Evolutionary conservation across 208 protist genomes (phyloP), one percentile per base, ranked within the genome.

Genomic region (Naegleria fowleri): DNA sequence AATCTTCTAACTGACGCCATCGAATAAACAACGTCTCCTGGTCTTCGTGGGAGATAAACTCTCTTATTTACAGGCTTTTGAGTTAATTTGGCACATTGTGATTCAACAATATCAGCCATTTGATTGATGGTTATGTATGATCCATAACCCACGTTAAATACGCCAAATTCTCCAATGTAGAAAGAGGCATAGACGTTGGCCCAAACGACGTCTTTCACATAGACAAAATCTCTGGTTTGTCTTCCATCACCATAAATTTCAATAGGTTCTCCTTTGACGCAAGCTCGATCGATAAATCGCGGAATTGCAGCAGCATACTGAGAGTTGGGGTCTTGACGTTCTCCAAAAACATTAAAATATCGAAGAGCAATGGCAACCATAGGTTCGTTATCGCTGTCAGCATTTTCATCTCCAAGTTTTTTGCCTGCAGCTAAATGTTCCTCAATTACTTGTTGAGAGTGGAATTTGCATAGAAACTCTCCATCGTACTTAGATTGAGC

Each of bases 321-420:
- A 39, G 29, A 86, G 5, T n/a, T 75, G 16, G 93, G 93, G 51
- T 94, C 92, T 59, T 94, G 92, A 33, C 93, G 7, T 41, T 90
- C 91, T 7, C 93, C 93, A 86, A 87, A 94, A 19, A 94, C 93
- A 85, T 94, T 94, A n/a, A 94, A 94, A 52, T 92, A 93, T 13
- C 93, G 40, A 40, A 90, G 91, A 51, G 55, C 75, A 19, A 48
- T 52, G 0, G 83, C 83, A 86, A 43, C 19, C n/a, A 51, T 41
- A 22, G 40, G 51, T 59, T 41, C 19, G 51, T 15, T 11, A 38
- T 90, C n/a, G 5, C 13, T 15, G 48, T 58, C 6, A 41, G 1
- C 52, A 4, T 22, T 83, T 1, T 48, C 43, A 1, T 48, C 43
- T 48, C 43, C 43, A 48, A 48, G 43, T 48, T 48, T 48, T 48